phyloP scores from a whole-genome alignment of 2,329 filamentous ascomycete genomes.

The Fusarium nurragi region DNA sequence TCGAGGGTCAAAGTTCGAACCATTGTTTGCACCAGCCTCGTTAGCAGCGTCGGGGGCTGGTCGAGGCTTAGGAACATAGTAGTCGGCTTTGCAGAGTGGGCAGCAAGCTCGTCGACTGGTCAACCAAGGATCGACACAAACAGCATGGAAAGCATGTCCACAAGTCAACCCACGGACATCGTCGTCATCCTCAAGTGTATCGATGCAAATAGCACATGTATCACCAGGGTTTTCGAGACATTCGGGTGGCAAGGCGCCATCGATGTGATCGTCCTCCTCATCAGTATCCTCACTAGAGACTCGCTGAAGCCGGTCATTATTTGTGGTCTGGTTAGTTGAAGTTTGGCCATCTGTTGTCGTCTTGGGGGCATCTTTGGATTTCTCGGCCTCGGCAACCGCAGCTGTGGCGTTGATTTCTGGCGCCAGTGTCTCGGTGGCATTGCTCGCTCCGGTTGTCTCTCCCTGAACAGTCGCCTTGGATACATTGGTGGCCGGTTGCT shows the following conservation, averaged over 20 bases:
- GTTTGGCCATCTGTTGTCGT: slow-evolving; percentile 40
- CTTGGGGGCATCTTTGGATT: slow-evolving; percentile 33
- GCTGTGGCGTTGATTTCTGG: slow-evolving; percentile 34
- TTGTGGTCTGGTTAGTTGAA: slow-evolving; percentile 37
- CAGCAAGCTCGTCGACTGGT: slow-evolving; percentile 95
- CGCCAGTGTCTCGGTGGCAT: slow-evolving; percentile 12
- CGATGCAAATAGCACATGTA: slow-evolving; percentile 95
- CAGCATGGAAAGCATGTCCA: slow-evolving; percentile 97
- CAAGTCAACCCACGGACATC: slow-evolving; percentile 94
- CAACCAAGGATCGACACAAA: slow-evolving; percentile 95
- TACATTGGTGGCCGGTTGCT: slow-evolving; percentile 47
- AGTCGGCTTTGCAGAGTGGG: slow-evolving; percentile 97
- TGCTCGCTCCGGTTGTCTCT: slow-evolving; percentile 25
- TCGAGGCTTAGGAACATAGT: slow-evolving; percentile 92
- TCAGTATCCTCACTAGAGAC: slow-evolving; percentile 64
- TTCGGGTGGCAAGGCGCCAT: slow-evolving; percentile 83
- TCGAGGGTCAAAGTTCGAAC: slow-evolving; percentile 47
- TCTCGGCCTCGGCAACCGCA: slow-evolving; percentile 31
- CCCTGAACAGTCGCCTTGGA: slow-evolving; percentile 28
- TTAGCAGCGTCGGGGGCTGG: slow-evolving; percentile 56
- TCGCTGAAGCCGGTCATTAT: slow-evolving; percentile 49
- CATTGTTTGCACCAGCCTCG: slow-evolving; percentile 47
- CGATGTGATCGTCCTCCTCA: slow-evolving; percentile 83
- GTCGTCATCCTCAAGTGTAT: slow-evolving; percentile 92
- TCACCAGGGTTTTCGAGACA: slow-evolving; percentile 85